Percentiles rank a stretch among this genome's conserved stretches.
phyloP scores from a whole-genome alignment of 345 rosid species.

The Populus davidiana region DNA sequence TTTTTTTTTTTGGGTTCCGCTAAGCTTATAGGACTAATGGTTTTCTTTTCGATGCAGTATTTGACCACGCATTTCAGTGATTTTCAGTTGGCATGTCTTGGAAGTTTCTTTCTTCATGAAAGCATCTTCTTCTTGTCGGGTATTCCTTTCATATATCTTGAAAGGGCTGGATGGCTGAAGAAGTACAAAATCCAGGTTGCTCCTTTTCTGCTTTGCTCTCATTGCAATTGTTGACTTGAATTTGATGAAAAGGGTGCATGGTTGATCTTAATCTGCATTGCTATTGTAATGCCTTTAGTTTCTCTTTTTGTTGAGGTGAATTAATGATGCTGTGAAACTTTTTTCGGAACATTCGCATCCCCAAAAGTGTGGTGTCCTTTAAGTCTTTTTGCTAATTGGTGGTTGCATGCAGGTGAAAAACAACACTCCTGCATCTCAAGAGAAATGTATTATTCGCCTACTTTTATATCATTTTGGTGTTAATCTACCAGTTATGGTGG shows the following conservation, averaged over 20 bases:
- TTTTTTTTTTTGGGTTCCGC: not conserved
- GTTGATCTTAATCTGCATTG: not conserved
- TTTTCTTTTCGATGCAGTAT: slow-evolving; percentile 50
- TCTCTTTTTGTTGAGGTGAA: not conserved
- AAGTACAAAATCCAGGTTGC: slow-evolving; percentile 89
- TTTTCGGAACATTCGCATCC: not conserved
- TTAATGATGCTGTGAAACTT: not conserved
- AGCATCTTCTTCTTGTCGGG: slow-evolving; percentile 89
- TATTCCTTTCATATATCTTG: slow-evolving; percentile 81
- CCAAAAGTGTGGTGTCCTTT: not conserved
- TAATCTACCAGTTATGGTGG: slow-evolving; percentile 80
- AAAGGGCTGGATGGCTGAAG: slow-evolving; percentile 78
- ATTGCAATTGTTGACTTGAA: not conserved
- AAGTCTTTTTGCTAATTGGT: slow-evolving; percentile 18
- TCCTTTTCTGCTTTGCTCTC: slow-evolving; percentile 2
- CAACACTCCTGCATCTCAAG: slow-evolving; percentile 83
- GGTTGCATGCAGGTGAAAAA: slow-evolving; percentile 59
- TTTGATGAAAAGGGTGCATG: not conserved
- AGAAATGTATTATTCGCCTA: slow-evolving; percentile 79
- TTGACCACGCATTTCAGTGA: slow-evolving; percentile 77
- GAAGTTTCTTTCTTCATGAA: slow-evolving; percentile 91
- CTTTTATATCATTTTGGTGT: slow-evolving; percentile 81
- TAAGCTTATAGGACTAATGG: not conserved
- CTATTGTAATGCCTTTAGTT: not conserved
- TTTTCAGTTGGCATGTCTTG: slow-evolving; percentile 86